Percentiles rank a stretch among this genome's conserved stretches.
Evolutionary conservation across 345 rosid genomes (phyloP).

Genomic region (Alliaria petiolata): DNA sequence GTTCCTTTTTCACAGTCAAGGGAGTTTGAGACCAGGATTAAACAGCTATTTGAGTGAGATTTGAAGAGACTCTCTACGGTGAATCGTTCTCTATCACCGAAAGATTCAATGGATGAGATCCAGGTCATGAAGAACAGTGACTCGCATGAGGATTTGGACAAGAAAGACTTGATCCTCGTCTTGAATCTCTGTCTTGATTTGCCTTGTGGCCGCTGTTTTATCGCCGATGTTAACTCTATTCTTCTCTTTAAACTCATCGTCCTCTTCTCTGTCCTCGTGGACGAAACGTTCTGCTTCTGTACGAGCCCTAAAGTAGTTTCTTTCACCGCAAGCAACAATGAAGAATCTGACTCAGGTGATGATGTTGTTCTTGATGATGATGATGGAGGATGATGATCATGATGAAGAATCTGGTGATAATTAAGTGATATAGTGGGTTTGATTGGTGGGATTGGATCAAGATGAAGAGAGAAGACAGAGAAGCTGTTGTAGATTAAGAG

Average conservation of each 20-base stretch:
- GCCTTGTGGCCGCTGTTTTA: conserved; percentile 5
- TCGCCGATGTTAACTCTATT: not conserved
- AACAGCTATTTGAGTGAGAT: conserved; percentile 54
- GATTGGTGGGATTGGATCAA: conserved; percentile 44
- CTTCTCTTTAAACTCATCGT: not conserved
- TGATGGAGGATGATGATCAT: not conserved
- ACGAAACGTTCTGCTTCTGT: conserved; percentile 34
- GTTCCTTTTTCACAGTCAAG: conserved; percentile 57
- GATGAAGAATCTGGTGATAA: conserved; percentile 18
- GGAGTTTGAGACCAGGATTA: conserved; percentile 69
- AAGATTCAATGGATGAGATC: conserved; percentile 65
- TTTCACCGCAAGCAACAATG: conserved; percentile 48
- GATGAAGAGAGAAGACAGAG: conserved; percentile 56
- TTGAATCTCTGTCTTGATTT: conserved; percentile 38
- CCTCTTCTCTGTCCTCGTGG: conserved; percentile 18
- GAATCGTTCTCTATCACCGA: conserved; percentile 58
- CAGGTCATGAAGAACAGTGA: conserved; percentile 86
- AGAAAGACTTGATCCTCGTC: conserved; percentile 39
- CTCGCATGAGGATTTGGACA: conserved; percentile 51
- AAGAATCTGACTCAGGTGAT: conserved; percentile 30
- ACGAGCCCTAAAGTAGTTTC: conserved; percentile 39
- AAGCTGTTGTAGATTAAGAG: conserved; percentile 66
- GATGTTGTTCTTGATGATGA: conserved; percentile 25
- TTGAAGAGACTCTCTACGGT: conserved; percentile 63
- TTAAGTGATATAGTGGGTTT: conserved; percentile 17